These are phyloP conservation scores for Colletotrichum sp. DNA, from an alignment of 2,329 filamentous ascomycete genomes.

Conservation along the genomic window DNA sequence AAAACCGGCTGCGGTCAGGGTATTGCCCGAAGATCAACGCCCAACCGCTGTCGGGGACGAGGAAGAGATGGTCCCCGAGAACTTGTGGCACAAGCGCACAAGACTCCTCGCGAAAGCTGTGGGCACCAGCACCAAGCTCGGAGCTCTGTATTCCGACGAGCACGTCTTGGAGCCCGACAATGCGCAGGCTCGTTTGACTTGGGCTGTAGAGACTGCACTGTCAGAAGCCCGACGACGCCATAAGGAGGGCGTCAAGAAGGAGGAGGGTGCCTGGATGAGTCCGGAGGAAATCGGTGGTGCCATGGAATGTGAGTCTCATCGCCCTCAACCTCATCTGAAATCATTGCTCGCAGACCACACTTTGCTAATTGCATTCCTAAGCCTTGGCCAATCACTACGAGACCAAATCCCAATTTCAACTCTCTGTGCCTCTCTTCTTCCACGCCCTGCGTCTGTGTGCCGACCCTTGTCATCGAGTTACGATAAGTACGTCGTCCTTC, in stretches of 20 bases:
- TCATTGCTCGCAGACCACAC: neutral
- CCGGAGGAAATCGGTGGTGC: conserved; percentile 75
- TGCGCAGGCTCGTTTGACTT: conserved; percentile 77
- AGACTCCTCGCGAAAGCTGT: conserved; percentile 76
- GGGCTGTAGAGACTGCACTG: conserved; percentile 81
- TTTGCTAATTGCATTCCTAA: conserved; percentile 37
- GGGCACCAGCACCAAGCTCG: conserved; percentile 81
- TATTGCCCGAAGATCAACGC: neutral
- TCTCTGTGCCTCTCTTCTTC: conserved; percentile 85
- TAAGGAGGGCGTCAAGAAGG: conserved; percentile 70
- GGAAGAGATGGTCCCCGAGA: conserved; percentile 44
- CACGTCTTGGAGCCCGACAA: conserved; percentile 76
- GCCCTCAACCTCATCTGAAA: neutral
- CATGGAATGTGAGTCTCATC: conserved; percentile 62
- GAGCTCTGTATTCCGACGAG: conserved; percentile 79
- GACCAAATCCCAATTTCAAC: conserved; percentile 74
- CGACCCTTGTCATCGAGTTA: conserved; percentile 75
- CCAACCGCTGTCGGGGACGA: conserved; percentile 23
- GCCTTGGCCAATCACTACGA: conserved; percentile 81
- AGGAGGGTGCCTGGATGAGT: conserved; percentile 74
- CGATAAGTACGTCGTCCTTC: conserved; percentile 66
- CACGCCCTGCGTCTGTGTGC: conserved; percentile 77
- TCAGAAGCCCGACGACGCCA: conserved; percentile 75
- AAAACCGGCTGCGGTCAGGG: conserved; percentile 27
- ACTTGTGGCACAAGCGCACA: conserved; percentile 63